Base-by-base conservation (phyloP, 2,329 filamentous ascomycete species). In the Tolypocladium ovalisporum region DNA sequence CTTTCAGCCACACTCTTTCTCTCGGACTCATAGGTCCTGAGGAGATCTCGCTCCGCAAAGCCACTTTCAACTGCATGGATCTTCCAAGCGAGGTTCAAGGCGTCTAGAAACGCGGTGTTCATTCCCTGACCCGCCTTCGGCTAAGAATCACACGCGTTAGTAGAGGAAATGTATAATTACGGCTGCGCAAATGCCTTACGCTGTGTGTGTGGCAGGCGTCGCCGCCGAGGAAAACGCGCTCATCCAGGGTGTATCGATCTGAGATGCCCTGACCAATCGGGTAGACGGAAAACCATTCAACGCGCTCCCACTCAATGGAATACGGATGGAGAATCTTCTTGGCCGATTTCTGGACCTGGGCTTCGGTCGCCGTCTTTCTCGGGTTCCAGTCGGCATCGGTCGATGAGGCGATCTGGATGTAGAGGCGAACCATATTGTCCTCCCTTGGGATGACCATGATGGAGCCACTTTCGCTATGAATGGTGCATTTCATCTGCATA, bases 51-150 rank as follows among this genome's bases (percentile, higher is more conserved):
- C 35, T 85, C 75, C 1, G 90, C 89, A 63, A 96, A 89, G 15
- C 90, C 90, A 32, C 81, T 79, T 69, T 96, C 91, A 12, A 97
- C 93, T 39, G 89, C 85, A 68, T 96, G 92, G 55, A 97, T 89
- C 76, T 97, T 97, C 92, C 92, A 97, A 9, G 92, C 92, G 44
- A 97, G 78, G 71, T 97, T 97, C 59, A 90, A 83, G 0, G 90
- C 90, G 63, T 93, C 88, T 55, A 88, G 76, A 73, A 90, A 90
- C 4, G 86, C 87, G 0, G 87, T 88, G 66, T 90, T 90, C 88
- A 90, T 90, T 35, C 87, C 87, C 70, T 90, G 87, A 1, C 87
- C 87, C 36, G 87, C 87, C 75, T 89, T 90, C 40, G 87, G 87
- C 81, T 84, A 77, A 53, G 79, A 71, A 27, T 71, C 15, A 7